Percentiles rank a stretch among this genome's conserved stretches.
Conservation (phyloP, 2,329 filamentous ascomycete species). For the Nemania abortiva region DNA sequence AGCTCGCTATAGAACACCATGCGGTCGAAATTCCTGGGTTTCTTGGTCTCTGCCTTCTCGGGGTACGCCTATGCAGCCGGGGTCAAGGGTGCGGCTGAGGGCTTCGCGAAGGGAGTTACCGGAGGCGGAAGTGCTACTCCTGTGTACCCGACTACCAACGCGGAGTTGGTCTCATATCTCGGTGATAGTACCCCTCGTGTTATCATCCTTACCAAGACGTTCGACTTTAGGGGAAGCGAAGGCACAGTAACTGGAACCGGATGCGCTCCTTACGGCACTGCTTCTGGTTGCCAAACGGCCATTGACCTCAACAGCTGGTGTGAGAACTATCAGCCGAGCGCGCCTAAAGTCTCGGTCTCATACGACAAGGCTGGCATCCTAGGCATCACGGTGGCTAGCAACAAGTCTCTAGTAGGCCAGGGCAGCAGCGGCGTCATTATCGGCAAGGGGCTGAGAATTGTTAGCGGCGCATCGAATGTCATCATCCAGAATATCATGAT, state of each 20-base stretch:
- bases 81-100: conserved; percentile 56
- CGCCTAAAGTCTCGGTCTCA: conserved; percentile 59
- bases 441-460: conserved; percentile 44
- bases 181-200: conserved; percentile 64
- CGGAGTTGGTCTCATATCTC: conserved; percentile 70
- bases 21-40: conserved; percentile 10
- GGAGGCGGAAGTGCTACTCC: conserved; percentile 68
- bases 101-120: conserved; percentile 65
- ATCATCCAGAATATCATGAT: conserved; percentile 71
- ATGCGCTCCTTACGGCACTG: conserved; percentile 70
- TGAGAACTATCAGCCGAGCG: conserved; percentile 67
- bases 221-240: conserved; percentile 68
- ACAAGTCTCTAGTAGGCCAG: conserved; percentile 69
- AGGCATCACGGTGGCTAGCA: conserved; percentile 65
- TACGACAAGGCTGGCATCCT: conserved; percentile 65
- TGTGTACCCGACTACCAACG: conserved; percentile 65
- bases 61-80: conserved; percentile 43
- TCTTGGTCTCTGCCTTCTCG: conserved; percentile 28
- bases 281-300: conserved; percentile 65
- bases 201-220: conserved; percentile 69
- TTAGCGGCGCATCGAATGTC: conserved; percentile 63
- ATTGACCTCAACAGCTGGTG: conserved; percentile 72
- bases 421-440: conserved; percentile 67
- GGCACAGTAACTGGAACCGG: conserved; percentile 65
- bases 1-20: conserved; percentile 15